Percentiles rank a stretch among this genome's conserved stretches.
These are phyloP conservation scores for Cucurbitaria berberidis DNA, from an alignment of 2,329 filamentous ascomycete genomes.

Conservation along the genomic window DNA sequence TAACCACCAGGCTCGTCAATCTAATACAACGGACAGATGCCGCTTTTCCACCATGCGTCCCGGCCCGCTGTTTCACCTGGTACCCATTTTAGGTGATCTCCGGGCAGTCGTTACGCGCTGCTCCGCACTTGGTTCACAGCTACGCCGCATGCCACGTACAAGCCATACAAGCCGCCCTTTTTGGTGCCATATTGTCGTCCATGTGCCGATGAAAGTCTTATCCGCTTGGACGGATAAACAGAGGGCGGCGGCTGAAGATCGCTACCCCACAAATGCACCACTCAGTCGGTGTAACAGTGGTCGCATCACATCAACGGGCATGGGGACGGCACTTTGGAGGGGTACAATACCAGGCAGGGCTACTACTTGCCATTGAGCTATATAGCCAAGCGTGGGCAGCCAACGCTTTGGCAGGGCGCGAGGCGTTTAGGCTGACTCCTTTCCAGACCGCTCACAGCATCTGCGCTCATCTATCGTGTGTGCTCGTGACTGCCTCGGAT, in stretches of 20 bases:
- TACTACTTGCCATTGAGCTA: slow-evolving; percentile 8
- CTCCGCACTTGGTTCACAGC: slow-evolving; percentile 15
- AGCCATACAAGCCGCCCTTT: slow-evolving; percentile 14
- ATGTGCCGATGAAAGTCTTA: slow-evolving; percentile 23
- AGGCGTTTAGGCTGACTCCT: slow-evolving; percentile 19
- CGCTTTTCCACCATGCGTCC: slow-evolving; percentile 40
- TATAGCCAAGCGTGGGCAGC: not conserved
- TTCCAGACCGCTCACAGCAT: slow-evolving; percentile 25
- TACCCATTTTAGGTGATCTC: slow-evolving; percentile 26
- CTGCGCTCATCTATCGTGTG: slow-evolving; percentile 26
- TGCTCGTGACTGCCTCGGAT: slow-evolving; percentile 31
- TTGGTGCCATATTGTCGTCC: slow-evolving; percentile 12
- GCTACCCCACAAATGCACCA: slow-evolving; percentile 36
- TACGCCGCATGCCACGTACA: slow-evolving; percentile 13
- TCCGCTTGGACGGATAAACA: slow-evolving; percentile 28
- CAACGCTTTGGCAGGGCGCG: no score
- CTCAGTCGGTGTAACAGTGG: slow-evolving; percentile 25
- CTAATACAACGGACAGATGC: slow-evolving; percentile 32
- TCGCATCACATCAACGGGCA: slow-evolving; percentile 14
- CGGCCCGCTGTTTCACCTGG: slow-evolving; percentile 43
- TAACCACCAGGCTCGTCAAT: slow-evolving; percentile 45
- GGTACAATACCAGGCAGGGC: slow-evolving; percentile 25
- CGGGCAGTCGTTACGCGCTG: slow-evolving; percentile 21
- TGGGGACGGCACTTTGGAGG: slow-evolving; percentile 23
- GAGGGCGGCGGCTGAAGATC: slow-evolving; percentile 28